Percentiles rank a stretch among this genome's conserved stretches.
Conservation (phyloP, 163 green algal genomes). For the Prototheca wickerhamii region DNA sequence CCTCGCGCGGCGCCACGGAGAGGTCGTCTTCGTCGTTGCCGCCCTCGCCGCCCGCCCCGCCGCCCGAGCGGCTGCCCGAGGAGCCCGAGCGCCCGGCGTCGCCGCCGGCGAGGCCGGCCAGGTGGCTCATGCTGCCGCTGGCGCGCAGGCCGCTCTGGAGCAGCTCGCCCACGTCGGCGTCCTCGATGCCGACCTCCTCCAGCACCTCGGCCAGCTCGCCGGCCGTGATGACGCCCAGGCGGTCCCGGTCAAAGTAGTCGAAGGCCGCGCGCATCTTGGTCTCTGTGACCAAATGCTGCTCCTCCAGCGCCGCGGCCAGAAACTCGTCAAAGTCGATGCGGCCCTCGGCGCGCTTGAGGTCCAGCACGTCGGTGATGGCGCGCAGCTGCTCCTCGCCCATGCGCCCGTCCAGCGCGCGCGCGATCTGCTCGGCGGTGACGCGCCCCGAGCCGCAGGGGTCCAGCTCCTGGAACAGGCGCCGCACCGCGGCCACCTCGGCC, state of each 20-base stretch:
- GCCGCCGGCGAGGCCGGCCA: neutral
- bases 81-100: neutral
- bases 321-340: conserved; percentile 21
- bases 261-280: conserved; percentile 33
- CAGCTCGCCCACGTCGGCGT: neutral
- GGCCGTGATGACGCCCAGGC: conserved; percentile 26
- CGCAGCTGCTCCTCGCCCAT: conserved; percentile 9
- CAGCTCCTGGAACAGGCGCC: conserved; percentile 13
- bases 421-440: neutral
- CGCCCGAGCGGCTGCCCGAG: too few relatives aligned
- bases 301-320: conserved; percentile 16
- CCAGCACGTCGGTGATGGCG: conserved; percentile 8
- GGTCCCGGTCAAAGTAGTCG: conserved; percentile 38
- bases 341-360: neutral
- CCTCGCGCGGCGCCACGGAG: neutral
- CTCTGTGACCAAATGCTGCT: conserved; percentile 16
- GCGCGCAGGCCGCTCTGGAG: neutral
- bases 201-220: conserved; percentile 13
- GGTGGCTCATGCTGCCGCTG: neutral
- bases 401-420: neutral
- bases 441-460: conserved; percentile 9
- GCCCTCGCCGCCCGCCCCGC: too few relatives aligned
- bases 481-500: conserved; percentile 6
- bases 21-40: too few relatives aligned
- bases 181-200: conserved; percentile 4